A percentile compares a stretch with the other conserved stretches of the same genome.
phyloP scores from a whole-genome alignment of 352 stramenopile genomes.

The Pythium myriotylum region DNA sequence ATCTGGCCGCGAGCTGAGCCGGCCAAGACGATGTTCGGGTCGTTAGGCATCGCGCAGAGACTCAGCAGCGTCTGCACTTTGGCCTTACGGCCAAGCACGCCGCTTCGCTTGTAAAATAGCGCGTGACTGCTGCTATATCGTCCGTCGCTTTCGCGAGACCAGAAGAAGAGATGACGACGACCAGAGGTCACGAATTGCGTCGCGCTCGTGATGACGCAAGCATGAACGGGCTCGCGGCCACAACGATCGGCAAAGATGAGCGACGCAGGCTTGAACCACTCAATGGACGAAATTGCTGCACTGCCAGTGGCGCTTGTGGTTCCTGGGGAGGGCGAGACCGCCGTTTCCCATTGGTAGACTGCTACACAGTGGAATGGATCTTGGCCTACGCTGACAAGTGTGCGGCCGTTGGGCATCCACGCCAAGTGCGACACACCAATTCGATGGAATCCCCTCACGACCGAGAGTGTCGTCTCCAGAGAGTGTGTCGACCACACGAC shows the following conservation, averaged over 20 bases:
- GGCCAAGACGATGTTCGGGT: conserved; percentile 57
- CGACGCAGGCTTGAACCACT: conserved; percentile 55
- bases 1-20: conserved; percentile 77
- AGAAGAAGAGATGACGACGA: conserved; percentile 72
- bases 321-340: conserved; percentile 24
- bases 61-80: conserved; percentile 75
- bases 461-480: conserved; percentile 48
- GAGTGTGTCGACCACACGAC: conserved; percentile 61
- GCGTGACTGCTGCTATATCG: conserved; percentile 50
- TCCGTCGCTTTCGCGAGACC: conserved; percentile 62
- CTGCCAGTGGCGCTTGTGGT: conserved; percentile 7
- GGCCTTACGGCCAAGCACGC: conserved; percentile 65
- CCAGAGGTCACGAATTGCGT: conserved; percentile 71
- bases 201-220: conserved; percentile 36
- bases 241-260: conserved; percentile 63
- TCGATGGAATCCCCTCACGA: conserved; percentile 72
- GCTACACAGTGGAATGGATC: conserved; percentile 72
- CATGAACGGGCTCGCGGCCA: conserved; percentile 52
- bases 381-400: conserved; percentile 66
- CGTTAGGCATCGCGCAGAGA: conserved; percentile 45
- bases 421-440: conserved; percentile 63
- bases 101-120: conserved; percentile 50
- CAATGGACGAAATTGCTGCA: conserved; percentile 24
- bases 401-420: conserved; percentile 74
- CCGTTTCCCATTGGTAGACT: conserved; percentile 74